Percentiles rank a stretch among this genome's conserved stretches.
Conservation (phyloP, 495 filamentous ascomycete species). For the Penicillium canariense region DNA sequence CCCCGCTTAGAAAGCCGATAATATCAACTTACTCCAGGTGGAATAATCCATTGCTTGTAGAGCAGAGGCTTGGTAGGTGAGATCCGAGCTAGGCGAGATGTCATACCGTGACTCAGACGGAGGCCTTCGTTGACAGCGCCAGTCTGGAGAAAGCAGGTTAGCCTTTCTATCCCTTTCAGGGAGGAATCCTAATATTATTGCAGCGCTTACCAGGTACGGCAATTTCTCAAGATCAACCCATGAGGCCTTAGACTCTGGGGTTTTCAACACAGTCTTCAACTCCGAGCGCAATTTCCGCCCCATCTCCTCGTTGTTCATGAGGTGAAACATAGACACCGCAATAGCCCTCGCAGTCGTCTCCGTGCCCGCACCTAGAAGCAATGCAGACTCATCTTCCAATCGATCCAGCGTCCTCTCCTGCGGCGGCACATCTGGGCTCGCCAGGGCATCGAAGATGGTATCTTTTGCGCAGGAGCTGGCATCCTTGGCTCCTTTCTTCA, state of each 20-base stretch:
- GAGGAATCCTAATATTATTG: neutral
- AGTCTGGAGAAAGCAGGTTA: constrained; percentile 17
- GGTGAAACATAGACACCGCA: constrained; percentile 22
- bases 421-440: constrained; percentile 19
- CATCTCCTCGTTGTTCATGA: constrained; percentile 8
- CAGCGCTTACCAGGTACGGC: constrained; percentile 44
- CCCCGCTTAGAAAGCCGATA: neutral
- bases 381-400: constrained; percentile 38
- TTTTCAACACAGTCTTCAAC: constrained; percentile 30
- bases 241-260: constrained; percentile 22
- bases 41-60: constrained; percentile 40
- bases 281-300: constrained; percentile 28
- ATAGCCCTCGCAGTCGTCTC: constrained; percentile 38
- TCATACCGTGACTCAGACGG: constrained; percentile 43
- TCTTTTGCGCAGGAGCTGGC: neutral
- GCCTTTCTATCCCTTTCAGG: neutral
- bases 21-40: constrained; percentile 28
- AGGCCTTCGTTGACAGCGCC: constrained; percentile 48
- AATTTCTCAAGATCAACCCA: constrained; percentile 48
- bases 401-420: constrained; percentile 28
- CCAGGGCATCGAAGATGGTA: constrained; percentile 25
- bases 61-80: constrained; percentile 37
- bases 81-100: constrained; percentile 39
- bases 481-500: constrained; percentile 13
- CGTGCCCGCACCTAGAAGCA: constrained; percentile 41